Evolutionary conservation across 768 basidiomycete species (phyloP).

Genomic region (Podaxis rugospora): DNA sequence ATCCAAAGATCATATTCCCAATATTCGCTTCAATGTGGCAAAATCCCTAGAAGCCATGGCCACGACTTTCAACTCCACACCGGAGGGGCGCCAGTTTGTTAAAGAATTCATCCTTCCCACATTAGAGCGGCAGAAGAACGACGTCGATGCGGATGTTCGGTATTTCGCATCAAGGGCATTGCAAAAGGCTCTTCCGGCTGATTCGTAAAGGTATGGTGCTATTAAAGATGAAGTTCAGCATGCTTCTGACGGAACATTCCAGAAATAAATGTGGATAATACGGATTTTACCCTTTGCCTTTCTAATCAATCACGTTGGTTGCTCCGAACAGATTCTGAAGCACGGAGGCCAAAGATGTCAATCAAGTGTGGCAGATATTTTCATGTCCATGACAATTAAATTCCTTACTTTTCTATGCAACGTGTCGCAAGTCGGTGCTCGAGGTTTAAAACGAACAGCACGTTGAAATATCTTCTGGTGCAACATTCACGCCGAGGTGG

Average conservation of each 20-base stretch:
- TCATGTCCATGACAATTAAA: background rate
- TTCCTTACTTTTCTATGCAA: background rate
- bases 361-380: background rate
- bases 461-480: too few relatives aligned
- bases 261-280: slow-evolving; percentile 1
- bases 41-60: slow-evolving; percentile 92
- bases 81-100: slow-evolving; percentile 74
- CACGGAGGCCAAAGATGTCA: background rate
- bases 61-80: slow-evolving; percentile 51
- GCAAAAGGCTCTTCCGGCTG: slow-evolving; percentile 38
- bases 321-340: background rate
- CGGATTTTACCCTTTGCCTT: background rate
- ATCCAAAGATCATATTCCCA: slow-evolving; percentile 89
- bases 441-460: too few relatives aligned
- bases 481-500: background rate
- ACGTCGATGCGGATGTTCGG: slow-evolving; percentile 93
- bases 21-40: slow-evolving; percentile 98
- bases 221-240: background rate
- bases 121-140: slow-evolving; percentile 81
- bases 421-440: too few relatives aligned
- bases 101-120: slow-evolving; percentile 74
- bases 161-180: slow-evolving; percentile 86
- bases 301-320: background rate
- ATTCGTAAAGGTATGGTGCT: slow-evolving; percentile 8
- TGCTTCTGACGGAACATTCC: background rate